These are phyloP conservation scores for Botryotinia calthae DNA, from an alignment of 2,329 filamentous ascomycete species.

Conservation along the genomic window DNA sequence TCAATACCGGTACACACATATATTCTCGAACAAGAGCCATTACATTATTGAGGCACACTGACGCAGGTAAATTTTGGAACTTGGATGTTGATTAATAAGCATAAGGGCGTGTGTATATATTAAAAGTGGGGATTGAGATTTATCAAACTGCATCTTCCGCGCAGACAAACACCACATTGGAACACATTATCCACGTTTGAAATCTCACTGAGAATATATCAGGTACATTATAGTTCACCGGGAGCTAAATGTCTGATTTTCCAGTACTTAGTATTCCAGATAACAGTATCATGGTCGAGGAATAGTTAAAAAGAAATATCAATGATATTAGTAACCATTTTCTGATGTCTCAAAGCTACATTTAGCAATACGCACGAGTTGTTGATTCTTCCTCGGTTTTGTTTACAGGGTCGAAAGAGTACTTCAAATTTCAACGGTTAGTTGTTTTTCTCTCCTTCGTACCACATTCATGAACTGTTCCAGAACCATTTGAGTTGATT, in stretches of 20 bases:
- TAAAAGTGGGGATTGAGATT: not conserved
- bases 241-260: not conserved
- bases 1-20: not conserved
- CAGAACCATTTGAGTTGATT: not conserved
- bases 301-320: not conserved
- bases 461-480: not conserved
- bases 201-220: not conserved
- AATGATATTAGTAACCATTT: not conserved
- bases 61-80: not conserved
- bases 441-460: not conserved
- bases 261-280: not conserved
- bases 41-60: not conserved
- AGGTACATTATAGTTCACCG: not conserved
- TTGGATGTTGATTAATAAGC: constrained; percentile 10
- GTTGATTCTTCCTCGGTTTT: not conserved
- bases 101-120: not conserved
- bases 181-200: not conserved
- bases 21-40: not conserved
- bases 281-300: not conserved
- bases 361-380: not conserved
- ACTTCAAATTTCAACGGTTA: not conserved
- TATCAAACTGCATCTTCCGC: not conserved
- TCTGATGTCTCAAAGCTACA: no score
- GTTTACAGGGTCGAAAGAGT: not conserved
- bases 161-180: not conserved